Percentiles rank a stretch among this genome's conserved stretches.
Evolutionary conservation across 2,329 filamentous ascomycete genomes (phyloP).

Genomic region (Pseudogymnoascus sp.): DNA sequence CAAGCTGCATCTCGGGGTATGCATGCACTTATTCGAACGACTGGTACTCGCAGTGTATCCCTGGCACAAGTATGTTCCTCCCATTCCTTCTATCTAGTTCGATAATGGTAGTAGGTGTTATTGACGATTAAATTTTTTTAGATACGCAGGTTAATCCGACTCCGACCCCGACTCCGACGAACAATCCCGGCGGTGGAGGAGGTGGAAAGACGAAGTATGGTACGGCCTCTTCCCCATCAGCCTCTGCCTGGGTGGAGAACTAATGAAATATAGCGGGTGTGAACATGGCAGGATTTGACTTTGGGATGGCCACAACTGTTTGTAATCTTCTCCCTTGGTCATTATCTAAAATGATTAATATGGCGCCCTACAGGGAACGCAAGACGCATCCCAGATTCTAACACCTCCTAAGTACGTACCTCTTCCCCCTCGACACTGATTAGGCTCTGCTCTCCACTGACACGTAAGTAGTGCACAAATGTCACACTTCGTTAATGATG

Average conservation of each 20-base stretch:
- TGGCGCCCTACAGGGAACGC: neutral
- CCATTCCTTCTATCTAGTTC: neutral
- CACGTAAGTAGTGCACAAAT: conserved; percentile 17
- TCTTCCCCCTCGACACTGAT: neutral
- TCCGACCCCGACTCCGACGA: neutral
- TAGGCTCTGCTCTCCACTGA: neutral
- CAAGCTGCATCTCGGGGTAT: conserved; percentile 27
- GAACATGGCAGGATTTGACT: conserved; percentile 42
- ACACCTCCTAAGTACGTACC: neutral
- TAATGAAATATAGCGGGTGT: conserved; percentile 23
- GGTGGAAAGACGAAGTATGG: conserved; percentile 8
- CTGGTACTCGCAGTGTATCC: conserved; percentile 29
- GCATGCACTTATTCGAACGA: conserved; percentile 23
- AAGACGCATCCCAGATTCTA: neutral
- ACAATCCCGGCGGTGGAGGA: neutral
- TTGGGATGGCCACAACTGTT: conserved; percentile 36
- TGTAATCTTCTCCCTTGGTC: conserved; percentile 14
- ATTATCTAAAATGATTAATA: neutral
- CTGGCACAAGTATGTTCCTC: conserved; percentile 16
- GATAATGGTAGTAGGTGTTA: neutral
- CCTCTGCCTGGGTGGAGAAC: neutral
- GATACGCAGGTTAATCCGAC: neutral
- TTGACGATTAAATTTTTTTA: too few relatives aligned
- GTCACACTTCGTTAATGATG: conserved; percentile 45
- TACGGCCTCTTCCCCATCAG: neutral